Conservation (phyloP, 1,284 basidiomycete species). For the Pseudozyma tsukubaensis region DNA sequence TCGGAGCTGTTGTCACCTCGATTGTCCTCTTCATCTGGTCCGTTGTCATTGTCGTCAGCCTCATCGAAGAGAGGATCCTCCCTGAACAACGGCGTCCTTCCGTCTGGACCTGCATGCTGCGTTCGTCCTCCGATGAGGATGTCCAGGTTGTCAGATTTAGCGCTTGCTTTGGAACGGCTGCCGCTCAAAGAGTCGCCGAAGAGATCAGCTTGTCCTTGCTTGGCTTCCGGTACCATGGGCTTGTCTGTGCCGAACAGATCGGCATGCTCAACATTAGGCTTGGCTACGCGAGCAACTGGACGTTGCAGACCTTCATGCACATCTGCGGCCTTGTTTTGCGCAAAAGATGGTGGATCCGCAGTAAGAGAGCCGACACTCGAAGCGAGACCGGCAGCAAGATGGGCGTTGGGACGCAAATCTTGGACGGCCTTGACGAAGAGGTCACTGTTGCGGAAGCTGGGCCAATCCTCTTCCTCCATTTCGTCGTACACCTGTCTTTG, state of each 20-base stretch:
- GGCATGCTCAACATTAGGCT: slow-evolving; percentile 29
- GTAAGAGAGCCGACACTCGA: slow-evolving; percentile 35
- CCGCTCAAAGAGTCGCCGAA: slow-evolving; percentile 39
- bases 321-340: not conserved
- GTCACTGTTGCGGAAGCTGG: slow-evolving; percentile 85
- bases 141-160: slow-evolving; percentile 54
- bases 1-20: slow-evolving; percentile 40
- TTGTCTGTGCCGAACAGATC: slow-evolving; percentile 47
- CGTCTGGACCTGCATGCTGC: slow-evolving; percentile 46
- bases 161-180: slow-evolving; percentile 40
- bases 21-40: slow-evolving; percentile 22
- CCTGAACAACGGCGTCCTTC: slow-evolving; percentile 52
- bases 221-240: slow-evolving; percentile 22
- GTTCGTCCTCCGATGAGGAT: slow-evolving; percentile 57
- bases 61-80: slow-evolving; percentile 60
- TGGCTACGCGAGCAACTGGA: slow-evolving; percentile 10
- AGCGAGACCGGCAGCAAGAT: slow-evolving; percentile 57
- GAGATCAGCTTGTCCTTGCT: slow-evolving; percentile 30
- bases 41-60: slow-evolving; percentile 34
- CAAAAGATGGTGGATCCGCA: slow-evolving; percentile 16
- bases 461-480: slow-evolving; percentile 88
- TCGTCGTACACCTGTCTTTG: slow-evolving; percentile 86
- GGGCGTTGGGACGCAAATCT: slow-evolving; percentile 74
- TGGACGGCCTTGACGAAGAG: slow-evolving; percentile 88
- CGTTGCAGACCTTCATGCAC: slow-evolving; percentile 17